Base-by-base conservation (phyloP, 2,329 filamentous ascomycete species). In the Simplicillium aogashimaense region DNA sequence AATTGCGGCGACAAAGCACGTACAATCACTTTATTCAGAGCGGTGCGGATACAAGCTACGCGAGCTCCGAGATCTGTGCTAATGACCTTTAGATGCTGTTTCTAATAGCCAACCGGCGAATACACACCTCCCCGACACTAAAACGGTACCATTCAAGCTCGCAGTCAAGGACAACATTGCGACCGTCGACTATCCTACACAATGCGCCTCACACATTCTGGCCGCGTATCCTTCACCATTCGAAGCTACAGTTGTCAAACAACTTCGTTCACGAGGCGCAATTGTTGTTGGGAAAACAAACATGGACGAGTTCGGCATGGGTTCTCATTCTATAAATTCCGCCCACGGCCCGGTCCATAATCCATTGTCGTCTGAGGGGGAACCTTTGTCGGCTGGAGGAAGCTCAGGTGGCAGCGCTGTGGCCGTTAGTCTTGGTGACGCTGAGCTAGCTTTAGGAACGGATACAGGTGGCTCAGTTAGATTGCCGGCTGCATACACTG, bases 281-380 rank as follows among this genome's bases (percentile, higher is more conserved):
- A 58, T 72, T 6, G 58, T 90, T 2, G 70, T 80, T 2, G 83
- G 83, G 7, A 95, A 95, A 61, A 89, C 87, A 2, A 95, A 94
- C 57, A 79, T 97, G 69, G 92, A 97, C 62, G 92, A 94, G 57
- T 95, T 95, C 57, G 88, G 89, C 20, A 95, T 95, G 89, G 88
- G 88, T 2, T 94, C 87, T 8, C 82, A 95, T 51, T 89, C 86
- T 2, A 65, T 66, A 38, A 79, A 81, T 52, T 88, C 86, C 1
- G 63, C 69, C 40, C 78, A 81, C 50, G 85, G 84, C 2, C 57
- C 76, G 1, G 83, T 90, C 4, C 65, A 58, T 39, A 79, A 74
- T 45, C 66, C 63, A 7, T 59, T 66, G 39, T 64, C 54, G 0
- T 44, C 55, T 1, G 43, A 51, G 34, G 56, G 55, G 35, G 42